Evolutionary conservation across 306 rosid genomes (phyloP).

Genomic region (Morella rubra): DNA sequence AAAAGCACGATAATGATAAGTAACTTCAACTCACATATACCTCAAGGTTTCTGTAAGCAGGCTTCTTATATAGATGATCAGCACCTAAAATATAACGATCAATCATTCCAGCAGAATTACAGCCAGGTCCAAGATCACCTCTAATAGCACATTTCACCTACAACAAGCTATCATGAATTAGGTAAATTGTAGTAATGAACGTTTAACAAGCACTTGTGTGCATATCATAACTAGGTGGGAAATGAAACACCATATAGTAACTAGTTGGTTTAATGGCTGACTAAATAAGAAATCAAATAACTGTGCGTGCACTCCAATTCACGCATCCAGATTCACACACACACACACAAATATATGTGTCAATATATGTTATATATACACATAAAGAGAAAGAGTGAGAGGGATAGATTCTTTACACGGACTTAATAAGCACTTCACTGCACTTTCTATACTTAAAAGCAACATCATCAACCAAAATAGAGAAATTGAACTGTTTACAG

Average conservation of each 20-base stretch:
- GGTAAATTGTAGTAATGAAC: not conserved
- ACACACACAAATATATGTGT: not conserved
- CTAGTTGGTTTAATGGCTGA: not conserved
- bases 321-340: too few relatives aligned
- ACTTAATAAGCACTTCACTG: conserved; percentile 7
- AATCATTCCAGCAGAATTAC: conserved; percentile 91
- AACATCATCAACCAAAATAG: conserved; percentile 13
- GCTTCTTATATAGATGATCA: conserved; percentile 72
- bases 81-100: conserved; percentile 79
- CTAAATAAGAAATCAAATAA: not conserved
- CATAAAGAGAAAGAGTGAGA: too few relatives aligned
- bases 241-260: not conserved
- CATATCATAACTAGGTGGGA: not conserved
- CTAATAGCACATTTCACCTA: conserved; percentile 85
- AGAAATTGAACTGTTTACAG: conserved; percentile 20
- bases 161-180: conserved; percentile 25
- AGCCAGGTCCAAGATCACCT: conserved; percentile 90
- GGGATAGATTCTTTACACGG: not conserved
- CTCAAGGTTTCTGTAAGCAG: conserved; percentile 81
- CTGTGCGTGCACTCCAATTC: not conserved
- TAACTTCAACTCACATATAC: conserved; percentile 37
- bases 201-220: not conserved
- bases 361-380: too few relatives aligned
- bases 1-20: conserved; percentile 22
- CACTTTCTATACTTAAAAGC: conserved; percentile 11